These are phyloP conservation scores for Trichocladium uniseriatum DNA, from an alignment of 495 filamentous ascomycete genomes.

Conservation along the genomic window DNA sequence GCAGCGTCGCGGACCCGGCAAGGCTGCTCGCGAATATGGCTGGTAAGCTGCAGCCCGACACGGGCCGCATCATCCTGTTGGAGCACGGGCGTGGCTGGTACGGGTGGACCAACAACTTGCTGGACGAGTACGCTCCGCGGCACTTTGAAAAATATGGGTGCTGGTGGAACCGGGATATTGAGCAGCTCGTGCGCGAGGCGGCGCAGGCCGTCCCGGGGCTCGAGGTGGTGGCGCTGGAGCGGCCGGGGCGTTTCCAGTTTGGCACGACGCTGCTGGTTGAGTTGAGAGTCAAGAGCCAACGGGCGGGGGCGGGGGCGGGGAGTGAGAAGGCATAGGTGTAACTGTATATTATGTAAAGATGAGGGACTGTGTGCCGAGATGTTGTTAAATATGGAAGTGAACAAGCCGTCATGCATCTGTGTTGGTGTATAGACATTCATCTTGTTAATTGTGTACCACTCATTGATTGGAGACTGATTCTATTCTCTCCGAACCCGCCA, in stretches of 20 bases:
- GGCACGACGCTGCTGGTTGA: conserved; percentile 52
- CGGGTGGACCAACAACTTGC: conserved; percentile 62
- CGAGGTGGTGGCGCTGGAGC: conserved; percentile 60
- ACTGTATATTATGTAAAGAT: background rate
- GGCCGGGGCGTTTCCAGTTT: conserved; percentile 54
- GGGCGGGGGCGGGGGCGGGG: background rate
- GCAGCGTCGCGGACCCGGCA: conserved; percentile 70
- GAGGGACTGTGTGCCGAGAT: no score
- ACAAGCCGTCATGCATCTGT: background rate
- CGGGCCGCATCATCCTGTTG: conserved; percentile 71
- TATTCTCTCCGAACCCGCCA: background rate
- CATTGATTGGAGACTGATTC: conserved; percentile 6
- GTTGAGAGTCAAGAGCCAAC: conserved; percentile 27
- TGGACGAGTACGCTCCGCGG: conserved; percentile 66
- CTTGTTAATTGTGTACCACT: background rate
- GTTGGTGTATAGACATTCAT: background rate
- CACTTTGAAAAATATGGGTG: conserved; percentile 86
- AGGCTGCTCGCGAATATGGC: conserved; percentile 55
- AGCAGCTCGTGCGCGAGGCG: conserved; percentile 51
- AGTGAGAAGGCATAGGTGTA: conserved; percentile 4
- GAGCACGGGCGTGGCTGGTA: conserved; percentile 83
- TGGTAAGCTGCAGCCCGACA: conserved; percentile 38
- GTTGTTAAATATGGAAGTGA: no score
- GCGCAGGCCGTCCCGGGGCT: conserved; percentile 58
- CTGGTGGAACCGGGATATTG: conserved; percentile 96